Evolutionary conservation across 2,329 filamentous ascomycete species (phyloP).

Genomic region (Colletotrichum tabaci): DNA sequence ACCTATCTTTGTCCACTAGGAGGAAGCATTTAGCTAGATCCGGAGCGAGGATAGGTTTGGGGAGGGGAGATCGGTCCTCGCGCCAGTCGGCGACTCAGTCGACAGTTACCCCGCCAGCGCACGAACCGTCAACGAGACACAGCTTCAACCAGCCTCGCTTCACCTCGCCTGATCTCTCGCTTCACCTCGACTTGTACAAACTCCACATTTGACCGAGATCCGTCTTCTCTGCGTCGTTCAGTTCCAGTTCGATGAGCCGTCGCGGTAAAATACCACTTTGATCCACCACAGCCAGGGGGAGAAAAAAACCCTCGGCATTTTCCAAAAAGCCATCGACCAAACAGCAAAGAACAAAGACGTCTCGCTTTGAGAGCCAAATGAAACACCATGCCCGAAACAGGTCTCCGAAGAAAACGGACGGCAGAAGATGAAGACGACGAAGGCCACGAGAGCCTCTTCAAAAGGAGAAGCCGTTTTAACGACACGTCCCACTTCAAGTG

Average conservation of each 20-base stretch:
- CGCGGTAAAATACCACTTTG: too few relatives aligned
- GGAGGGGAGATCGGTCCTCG: neutral
- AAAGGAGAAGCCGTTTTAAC: slow-evolving; percentile 20
- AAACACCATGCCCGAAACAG: slow-evolving; percentile 31
- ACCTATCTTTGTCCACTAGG: slow-evolving; percentile 7
- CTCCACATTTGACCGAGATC: neutral
- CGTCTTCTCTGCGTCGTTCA: neutral
- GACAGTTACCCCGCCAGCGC: slow-evolving; percentile 28
- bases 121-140: slow-evolving; percentile 25
- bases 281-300: too few relatives aligned
- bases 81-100: slow-evolving; percentile 28
- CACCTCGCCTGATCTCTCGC: slow-evolving; percentile 7
- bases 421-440: slow-evolving; percentile 19
- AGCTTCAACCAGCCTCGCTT: neutral
- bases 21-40: slow-evolving; percentile 32
- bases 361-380: slow-evolving; percentile 1
- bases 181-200: neutral
- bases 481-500: slow-evolving; percentile 17
- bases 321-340: neutral
- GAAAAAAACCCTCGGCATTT: too few relatives aligned
- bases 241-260: too few relatives aligned
- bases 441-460: slow-evolving; percentile 6
- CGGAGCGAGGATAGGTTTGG: slow-evolving; percentile 3
- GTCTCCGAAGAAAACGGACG: slow-evolving; percentile 26
- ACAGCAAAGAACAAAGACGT: neutral